Evolutionary conservation across 305 asterid genomes (phyloP), one percentile per base, ranked within the genome.

Genomic region (Euphrasia arctica): DNA sequence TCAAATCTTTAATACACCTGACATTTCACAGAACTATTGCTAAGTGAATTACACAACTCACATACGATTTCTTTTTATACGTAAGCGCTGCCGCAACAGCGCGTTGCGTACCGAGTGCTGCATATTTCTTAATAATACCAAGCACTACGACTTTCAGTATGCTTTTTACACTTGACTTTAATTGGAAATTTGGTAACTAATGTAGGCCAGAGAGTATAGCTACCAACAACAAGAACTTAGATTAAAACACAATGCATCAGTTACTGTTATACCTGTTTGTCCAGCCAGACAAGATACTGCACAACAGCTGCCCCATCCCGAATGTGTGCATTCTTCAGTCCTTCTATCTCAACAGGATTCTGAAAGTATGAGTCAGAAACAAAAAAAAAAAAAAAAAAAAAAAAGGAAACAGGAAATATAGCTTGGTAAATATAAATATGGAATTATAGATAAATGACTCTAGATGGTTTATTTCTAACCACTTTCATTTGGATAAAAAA

Each of bases 221-320:
- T 56, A 62, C 36, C 62, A 14, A 60, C 18, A 59, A 56, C 45
- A 18, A 18, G 22, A 18, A 18, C 22, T 18, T 18, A 43, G 39
- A 56, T 54, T 43, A 34, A 48, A 39, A 60, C 27, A 42, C 41
- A 39, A 28, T 74, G 48, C 43, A 39, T 36, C 31, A 60, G 56
- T 58, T 48, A 47, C 39, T 62, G 11, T 36, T 68, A 25, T 64
- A 90, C 95, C 97, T 93, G 93, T 71, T 77, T 74, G 81, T 93
- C 97, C 76, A 93, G 79, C 98, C 98, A 93, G 64, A 62, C 83
- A 69, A 93, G 89, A 79, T 81, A 93, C 64, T 93, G 97, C 73
- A 90, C 96, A 60, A 93, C 97, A 62, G 97, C 98, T 58, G 97
- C 97, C 34, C 98, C 98, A 69, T 93, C 98, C 41, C 97, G 86